These are phyloP conservation scores for Corymbia calophylla DNA, from an alignment of 441 rosid species.

Conservation along the genomic window DNA sequence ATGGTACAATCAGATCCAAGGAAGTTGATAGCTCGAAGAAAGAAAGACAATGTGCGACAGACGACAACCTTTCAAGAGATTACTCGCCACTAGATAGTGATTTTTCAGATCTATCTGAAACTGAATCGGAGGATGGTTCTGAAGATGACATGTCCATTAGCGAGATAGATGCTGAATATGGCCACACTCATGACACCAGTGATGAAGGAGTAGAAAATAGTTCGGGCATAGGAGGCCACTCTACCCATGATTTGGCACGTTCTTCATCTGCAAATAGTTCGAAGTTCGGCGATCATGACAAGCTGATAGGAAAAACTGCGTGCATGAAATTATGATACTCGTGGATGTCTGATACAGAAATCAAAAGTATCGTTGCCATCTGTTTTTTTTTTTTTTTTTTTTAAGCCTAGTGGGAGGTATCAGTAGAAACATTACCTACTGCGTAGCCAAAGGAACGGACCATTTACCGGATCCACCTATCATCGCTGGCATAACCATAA, in stretches of 20 bases:
- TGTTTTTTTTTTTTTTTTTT: background rate
- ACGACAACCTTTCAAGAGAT: constrained; percentile 7
- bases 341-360: background rate
- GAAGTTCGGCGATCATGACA: background rate
- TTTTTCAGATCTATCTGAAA: constrained; percentile 23
- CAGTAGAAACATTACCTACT: background rate
- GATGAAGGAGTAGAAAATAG: background rate
- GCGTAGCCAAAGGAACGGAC: background rate
- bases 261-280: background rate
- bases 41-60: constrained; percentile 1
- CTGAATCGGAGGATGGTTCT: constrained; percentile 16
- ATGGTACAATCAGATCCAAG: constrained; percentile 17
- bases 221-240: background rate
- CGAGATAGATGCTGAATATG: constrained; percentile 30
- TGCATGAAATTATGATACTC: background rate
- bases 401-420: background rate
- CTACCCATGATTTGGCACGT: background rate
- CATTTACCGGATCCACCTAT: background rate
- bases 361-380: background rate
- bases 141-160: constrained; percentile 14
- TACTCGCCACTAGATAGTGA: constrained; percentile 25
- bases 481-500: background rate
- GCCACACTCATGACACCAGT: constrained; percentile 1
- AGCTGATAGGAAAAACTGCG: background rate
- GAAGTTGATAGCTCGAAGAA: constrained; percentile 5